Evolutionary conservation across 208 protist species (phyloP), one percentile per base, ranked within the genome.

Genomic region (Tritrichomonas musculus): DNA sequence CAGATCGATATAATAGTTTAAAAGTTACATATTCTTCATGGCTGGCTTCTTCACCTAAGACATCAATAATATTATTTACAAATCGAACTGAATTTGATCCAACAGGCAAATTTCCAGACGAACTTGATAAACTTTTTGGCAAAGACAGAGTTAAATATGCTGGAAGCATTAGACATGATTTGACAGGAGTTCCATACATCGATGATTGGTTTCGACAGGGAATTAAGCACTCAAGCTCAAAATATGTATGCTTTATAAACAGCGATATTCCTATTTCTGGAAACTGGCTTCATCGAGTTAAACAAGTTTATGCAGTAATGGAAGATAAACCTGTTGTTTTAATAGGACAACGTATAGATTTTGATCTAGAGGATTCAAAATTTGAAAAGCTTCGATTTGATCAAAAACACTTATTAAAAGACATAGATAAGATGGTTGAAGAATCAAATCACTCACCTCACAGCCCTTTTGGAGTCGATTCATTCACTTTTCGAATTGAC

Each of bases 401-500:
- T 47, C 36, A 33, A 47, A 9, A 49, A 30, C 5, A 84, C n/a
- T n/a, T 84, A 11, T 44, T 84, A 1, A 25, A 49, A 33, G 41
- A 84, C 8, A 84, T 84, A 11, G 73, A 84, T 84, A 53, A 20
- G n/a, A 39, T 84, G 1, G 73, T 84, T 9, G 25, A 53, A 20
- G 73, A 53, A 3, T 39, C 25, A 22, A 22, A 22, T n/a, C 36
- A 53, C 22, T 17, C 3, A 13, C 41, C 9, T 30, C 36, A 53
- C 36, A 84, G 41, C 44, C 41, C 36, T 25, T 53, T 25, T 33
- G 44, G 41, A 30, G 53, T 84, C 36, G 73, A 84, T 84, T 47
- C 73, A 53, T 84, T 84, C 73, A 84, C 73, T 39, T 84, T 84
- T 25, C 36, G 73, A 84, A 44, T n/a, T n/a, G 73, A 53, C 53